A percentile compares a stretch with the other conserved stretches of the same genome.
Evolutionary conservation across 2,329 filamentous ascomycete genomes (phyloP).

Genomic region (Aspergillus oerlinghausenensis): DNA sequence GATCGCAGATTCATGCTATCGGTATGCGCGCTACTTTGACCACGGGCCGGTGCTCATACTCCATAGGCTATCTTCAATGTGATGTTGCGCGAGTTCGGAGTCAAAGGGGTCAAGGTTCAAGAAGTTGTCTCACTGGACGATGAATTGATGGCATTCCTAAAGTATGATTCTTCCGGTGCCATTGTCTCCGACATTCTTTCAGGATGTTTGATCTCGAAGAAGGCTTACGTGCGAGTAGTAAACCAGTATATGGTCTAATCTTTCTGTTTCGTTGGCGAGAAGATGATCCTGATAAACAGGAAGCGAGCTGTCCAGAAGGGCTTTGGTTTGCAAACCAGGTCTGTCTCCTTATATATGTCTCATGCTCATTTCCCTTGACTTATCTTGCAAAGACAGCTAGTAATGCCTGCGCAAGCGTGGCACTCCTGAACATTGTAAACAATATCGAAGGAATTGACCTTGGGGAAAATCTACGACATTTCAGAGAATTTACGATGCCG

Average conservation of each 20-base stretch:
- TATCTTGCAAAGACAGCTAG: slow-evolving; percentile 58
- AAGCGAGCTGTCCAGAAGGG: slow-evolving; percentile 54
- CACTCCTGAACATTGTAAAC: slow-evolving; percentile 89
- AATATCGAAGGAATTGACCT: slow-evolving; percentile 66
- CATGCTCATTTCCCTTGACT: slow-evolving; percentile 3
- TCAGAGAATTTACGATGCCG: slow-evolving; percentile 66
- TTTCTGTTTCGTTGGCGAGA: slow-evolving; percentile 75
- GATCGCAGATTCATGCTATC: neutral
- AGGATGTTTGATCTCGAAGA: neutral
- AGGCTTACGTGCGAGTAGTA: slow-evolving; percentile 39
- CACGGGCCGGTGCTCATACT: neutral
- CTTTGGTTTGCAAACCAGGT: slow-evolving; percentile 96
- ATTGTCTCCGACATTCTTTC: neutral
- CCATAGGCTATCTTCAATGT: slow-evolving; percentile 74
- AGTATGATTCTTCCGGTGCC: slow-evolving; percentile 42
- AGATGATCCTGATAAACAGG: slow-evolving; percentile 49
- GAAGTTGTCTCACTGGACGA: slow-evolving; percentile 73
- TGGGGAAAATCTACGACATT: slow-evolving; percentile 64
- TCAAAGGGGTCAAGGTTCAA: slow-evolving; percentile 66
- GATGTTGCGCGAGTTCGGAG: slow-evolving; percentile 75
- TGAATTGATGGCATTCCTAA: slow-evolving; percentile 57
- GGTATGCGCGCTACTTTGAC: neutral
- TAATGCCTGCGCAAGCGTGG: slow-evolving; percentile 89
- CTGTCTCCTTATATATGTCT: slow-evolving; percentile 13
- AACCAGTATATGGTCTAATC: slow-evolving; percentile 78